Evolutionary conservation across 148 eudicot genomes (phyloP), one percentile per base, ranked within the genome.

Genomic region (Mesembryanthemum crystallinum): DNA sequence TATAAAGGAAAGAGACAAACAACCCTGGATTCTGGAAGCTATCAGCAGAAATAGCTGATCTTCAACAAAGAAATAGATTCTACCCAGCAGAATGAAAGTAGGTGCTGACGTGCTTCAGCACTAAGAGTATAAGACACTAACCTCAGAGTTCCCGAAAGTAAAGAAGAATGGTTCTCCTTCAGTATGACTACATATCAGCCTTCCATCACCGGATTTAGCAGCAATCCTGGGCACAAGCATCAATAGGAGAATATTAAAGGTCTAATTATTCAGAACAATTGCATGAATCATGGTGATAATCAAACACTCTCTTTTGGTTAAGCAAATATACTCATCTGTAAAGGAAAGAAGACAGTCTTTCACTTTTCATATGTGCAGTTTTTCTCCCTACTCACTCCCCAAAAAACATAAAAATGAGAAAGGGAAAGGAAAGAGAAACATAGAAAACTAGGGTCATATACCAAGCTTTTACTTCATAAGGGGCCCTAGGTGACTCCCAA

Each of bases 401-500:
- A 14, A 5, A 7, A 2, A 5, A 9, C 4, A 0, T 1, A 17
- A 17, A 32, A 21, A 57, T 1, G 18, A 57, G 3, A 1, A 57
- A n/a, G 1, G 61, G 12, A n/a, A 54, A 54, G 23, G 7, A 54
- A 4, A 54, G 23, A 54, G 13, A 15, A 47, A 47, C 15, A 45
- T 28, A 69, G 24, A 24, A 59, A 2, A 60, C n/a, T n/a, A 69
- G 14, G 72, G 76, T 59, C 71, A 67, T 57, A 67, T 87, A 95
- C 98, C 99, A 89, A 74, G 86, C 91, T 86, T 92, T 90, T 52
- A 90, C 87, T 92, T 95, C 99, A 85, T 95, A 95, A 1, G 97
- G 99, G 74, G 89, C 94, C 76, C 99, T 85, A n/a, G 99, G 99
- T 71, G 92, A 84, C 87, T 95, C 99, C 99, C 99, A 95, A 64